A percentile compares a stretch with the other conserved stretches of the same genome.
Evolutionary conservation across 352 stramenopile genomes (phyloP).

Genomic region (Globisporangium apiculatum): DNA sequence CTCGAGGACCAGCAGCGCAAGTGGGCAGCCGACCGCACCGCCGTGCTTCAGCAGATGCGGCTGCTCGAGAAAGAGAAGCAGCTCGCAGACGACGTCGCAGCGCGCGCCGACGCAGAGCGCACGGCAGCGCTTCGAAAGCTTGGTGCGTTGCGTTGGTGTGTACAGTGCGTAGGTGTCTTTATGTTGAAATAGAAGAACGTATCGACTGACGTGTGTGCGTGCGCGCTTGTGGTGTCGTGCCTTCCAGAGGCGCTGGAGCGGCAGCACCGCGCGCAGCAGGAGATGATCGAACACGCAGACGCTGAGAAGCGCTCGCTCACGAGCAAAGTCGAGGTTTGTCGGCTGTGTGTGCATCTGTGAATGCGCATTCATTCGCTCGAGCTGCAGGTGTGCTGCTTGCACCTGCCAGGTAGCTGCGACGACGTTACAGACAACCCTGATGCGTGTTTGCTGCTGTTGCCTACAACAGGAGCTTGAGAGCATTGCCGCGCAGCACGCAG

Average conservation of each 20-base stretch:
- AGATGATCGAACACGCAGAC: slow-evolving; percentile 5
- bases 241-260: slow-evolving; percentile 6
- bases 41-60: slow-evolving; percentile 39
- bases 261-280: slow-evolving; percentile 14
- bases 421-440: no score
- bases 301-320: slow-evolving; percentile 6
- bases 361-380: no score
- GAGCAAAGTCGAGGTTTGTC: slow-evolving; percentile 14
- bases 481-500: slow-evolving; percentile 27
- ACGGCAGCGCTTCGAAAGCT: slow-evolving; percentile 22
- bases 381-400: no score
- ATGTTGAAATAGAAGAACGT: background rate
- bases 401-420: no score
- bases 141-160: slow-evolving; percentile 11
- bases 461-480: slow-evolving; percentile 32
- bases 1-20: slow-evolving; percentile 58
- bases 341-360: background rate
- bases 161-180: background rate
- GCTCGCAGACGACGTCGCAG: slow-evolving; percentile 26
- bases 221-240: background rate
- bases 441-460: background rate
- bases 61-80: slow-evolving; percentile 53
- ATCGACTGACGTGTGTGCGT: background rate
- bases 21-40: slow-evolving; percentile 38
- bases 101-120: slow-evolving; percentile 15